phyloP scores from a whole-genome alignment of 176 grass and related monocot species.

The Oryza longistaminata region DNA sequence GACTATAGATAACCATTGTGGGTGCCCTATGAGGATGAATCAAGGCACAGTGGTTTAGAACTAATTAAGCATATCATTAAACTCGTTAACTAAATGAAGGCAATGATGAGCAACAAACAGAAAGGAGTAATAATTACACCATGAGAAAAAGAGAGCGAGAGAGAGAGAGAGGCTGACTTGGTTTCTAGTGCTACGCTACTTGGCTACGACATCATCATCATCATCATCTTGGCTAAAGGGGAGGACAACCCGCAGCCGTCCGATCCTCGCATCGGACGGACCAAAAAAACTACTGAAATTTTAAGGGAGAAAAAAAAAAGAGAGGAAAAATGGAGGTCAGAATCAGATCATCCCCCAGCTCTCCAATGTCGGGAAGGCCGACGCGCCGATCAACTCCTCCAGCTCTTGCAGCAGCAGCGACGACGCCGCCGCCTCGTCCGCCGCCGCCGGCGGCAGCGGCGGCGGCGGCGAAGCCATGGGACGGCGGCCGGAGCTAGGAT shows the following conservation, averaged over 20 bases:
- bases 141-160: background rate
- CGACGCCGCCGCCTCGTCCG: background rate
- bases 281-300: background rate
- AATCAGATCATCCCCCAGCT: constrained; percentile 43
- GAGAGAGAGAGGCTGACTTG: background rate
- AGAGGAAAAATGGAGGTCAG: background rate
- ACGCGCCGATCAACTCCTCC: constrained; percentile 30
- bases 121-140: background rate
- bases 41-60: background rate
- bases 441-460: background rate
- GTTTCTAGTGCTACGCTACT: background rate
- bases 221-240: no score
- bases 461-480: no score
- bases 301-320: background rate
- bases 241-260: background rate
- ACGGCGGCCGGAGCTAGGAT: no score
- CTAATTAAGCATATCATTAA: background rate
- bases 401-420: constrained; percentile 33
- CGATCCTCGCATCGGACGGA: background rate
- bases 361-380: constrained; percentile 45
- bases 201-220: background rate
- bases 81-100: background rate
- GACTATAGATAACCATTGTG: no score
- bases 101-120: background rate
- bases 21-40: no score